phyloP scores from a whole-genome alignment of 305 asterid species.

The Solanum hybrid region DNA sequence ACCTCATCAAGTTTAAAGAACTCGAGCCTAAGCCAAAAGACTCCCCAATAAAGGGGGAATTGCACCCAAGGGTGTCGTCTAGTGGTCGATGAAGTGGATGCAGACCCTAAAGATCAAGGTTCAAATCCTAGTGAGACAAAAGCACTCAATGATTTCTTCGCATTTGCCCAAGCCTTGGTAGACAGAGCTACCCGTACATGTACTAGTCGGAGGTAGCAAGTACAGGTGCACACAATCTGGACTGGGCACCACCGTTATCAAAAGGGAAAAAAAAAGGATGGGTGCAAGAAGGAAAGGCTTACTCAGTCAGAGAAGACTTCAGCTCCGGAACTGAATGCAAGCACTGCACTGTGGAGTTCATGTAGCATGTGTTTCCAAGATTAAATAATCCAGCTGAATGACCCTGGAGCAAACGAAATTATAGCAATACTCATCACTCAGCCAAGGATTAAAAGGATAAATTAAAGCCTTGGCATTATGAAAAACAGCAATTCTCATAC shows the following conservation, averaged over 20 bases:
- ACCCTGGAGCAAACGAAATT: conserved; percentile 44
- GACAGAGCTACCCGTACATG: not conserved
- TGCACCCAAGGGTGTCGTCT: not conserved
- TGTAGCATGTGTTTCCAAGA: conserved; percentile 95
- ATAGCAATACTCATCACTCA: not conserved
- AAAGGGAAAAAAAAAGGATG: conserved; percentile 9
- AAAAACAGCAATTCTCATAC: not conserved
- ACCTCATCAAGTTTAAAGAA: not conserved
- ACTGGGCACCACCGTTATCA: not conserved
- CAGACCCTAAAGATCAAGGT: not conserved
- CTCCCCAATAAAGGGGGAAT: not conserved
- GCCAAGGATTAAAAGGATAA: not conserved
- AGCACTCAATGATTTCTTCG: not conserved
- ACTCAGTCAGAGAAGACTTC: conserved; percentile 76
- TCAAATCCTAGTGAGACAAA: not conserved
- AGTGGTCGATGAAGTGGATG: not conserved
- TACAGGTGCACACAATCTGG: not conserved
- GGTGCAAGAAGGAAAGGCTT: conserved; percentile 17
- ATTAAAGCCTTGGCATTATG: not conserved
- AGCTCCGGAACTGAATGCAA: conserved; percentile 93
- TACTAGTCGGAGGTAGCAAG: not conserved
- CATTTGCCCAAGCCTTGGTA: not conserved
- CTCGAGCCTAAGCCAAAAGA: not conserved
- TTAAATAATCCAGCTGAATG: conserved; percentile 93
- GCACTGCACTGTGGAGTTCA: conserved; percentile 98